phyloP scores from a whole-genome alignment of 305 asterid genomes.

The Fraxinus velutina region DNA sequence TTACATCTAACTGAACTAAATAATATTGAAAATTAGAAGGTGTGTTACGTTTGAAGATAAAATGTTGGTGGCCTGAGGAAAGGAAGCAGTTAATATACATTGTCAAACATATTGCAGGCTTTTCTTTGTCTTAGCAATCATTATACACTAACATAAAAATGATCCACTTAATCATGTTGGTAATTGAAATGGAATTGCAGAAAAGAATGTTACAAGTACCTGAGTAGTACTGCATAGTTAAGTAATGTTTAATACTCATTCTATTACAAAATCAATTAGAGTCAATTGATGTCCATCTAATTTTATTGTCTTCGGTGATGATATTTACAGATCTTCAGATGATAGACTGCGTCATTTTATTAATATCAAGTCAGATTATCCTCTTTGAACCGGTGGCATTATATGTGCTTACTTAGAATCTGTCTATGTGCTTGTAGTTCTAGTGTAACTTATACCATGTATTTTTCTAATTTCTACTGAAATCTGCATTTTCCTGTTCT shows the following conservation, averaged over 20 bases:
- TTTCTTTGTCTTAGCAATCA: neutral
- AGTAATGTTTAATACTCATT: neutral
- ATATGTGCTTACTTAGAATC: conserved; percentile 2
- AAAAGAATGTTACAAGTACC: neutral
- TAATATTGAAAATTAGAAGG: neutral
- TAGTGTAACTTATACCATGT: neutral
- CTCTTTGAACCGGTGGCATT: neutral
- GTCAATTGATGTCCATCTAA: conserved; percentile 7
- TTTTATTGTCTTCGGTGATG: conserved; percentile 4
- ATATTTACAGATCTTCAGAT: neutral
- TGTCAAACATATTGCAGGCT: neutral
- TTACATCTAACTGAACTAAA: neutral
- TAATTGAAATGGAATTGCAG: neutral
- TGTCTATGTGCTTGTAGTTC: conserved; percentile 12
- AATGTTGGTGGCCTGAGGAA: neutral
- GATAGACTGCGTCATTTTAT: neutral
- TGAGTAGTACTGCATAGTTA: neutral
- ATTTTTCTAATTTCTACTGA: neutral
- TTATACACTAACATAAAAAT: neutral
- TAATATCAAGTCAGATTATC: neutral
- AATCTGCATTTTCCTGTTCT: neutral
- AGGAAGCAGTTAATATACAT: neutral
- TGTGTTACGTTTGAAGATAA: neutral
- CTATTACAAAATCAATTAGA: conserved; percentile 10
- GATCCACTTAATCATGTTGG: neutral